phyloP scores from a whole-genome alignment of 306 rosid genomes.

The Boehmeria nivea region DNA sequence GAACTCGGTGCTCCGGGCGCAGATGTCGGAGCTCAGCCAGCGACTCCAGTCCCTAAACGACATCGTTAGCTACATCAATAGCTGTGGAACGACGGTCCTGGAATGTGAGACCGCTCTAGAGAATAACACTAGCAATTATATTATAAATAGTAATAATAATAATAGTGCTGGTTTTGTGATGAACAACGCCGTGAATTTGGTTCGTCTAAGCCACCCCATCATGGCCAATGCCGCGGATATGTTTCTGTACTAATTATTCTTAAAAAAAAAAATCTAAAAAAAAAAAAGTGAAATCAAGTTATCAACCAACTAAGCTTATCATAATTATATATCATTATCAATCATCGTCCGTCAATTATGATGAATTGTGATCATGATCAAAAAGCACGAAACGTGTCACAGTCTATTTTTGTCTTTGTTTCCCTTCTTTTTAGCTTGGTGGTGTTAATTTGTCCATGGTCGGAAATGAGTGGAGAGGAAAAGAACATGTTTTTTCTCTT shows the following conservation, averaged over 20 bases:
- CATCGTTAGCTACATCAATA: conserved; percentile 37
- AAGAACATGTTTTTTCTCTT: conserved; percentile 1
- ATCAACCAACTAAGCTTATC: not conserved
- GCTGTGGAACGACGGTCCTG: conserved; percentile 18
- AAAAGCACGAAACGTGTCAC: conserved; percentile 4
- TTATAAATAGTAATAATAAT: too few species aligned
- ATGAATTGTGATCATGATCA: not conserved
- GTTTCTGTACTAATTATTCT: conserved; percentile 32
- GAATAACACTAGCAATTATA: too few species aligned
- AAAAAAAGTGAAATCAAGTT: too few species aligned
- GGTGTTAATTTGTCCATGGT: conserved; percentile 15
- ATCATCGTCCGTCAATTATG: not conserved
- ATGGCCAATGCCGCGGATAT: conserved; percentile 52
- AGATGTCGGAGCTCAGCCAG: conserved; percentile 56
- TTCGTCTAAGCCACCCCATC: conserved; percentile 57
- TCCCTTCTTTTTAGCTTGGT: not conserved
- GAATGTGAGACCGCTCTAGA: conserved; percentile 14
- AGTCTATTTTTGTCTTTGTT: conserved; percentile 8
- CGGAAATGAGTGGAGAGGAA: conserved; percentile 9
- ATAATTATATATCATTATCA: not conserved
- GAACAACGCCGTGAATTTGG: conserved; percentile 39
- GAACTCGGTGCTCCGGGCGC: conserved; percentile 59
- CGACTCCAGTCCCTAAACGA: conserved; percentile 61
- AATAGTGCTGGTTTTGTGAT: conserved; percentile 32
- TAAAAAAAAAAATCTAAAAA: too few species aligned